Conservation (phyloP, 495 filamentous ascomycete genomes). For the Evernia prunastri region DNA sequence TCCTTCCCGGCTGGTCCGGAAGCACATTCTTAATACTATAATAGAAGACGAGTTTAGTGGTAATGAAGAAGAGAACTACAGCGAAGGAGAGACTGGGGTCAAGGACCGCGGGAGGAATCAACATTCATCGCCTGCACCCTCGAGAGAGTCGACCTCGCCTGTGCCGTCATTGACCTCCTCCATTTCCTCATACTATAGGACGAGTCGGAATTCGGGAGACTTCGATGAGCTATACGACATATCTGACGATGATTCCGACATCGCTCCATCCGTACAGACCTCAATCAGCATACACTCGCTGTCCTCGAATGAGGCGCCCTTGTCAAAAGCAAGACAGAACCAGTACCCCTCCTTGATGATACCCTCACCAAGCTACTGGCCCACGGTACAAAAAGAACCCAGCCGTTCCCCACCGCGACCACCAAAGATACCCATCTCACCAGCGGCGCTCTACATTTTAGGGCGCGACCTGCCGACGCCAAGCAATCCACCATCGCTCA, state of each 20-base stretch:
- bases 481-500: constrained; percentile 80
- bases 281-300: constrained; percentile 38
- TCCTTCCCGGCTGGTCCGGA: constrained; percentile 65
- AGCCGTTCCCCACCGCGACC: constrained; percentile 63
- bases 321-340: constrained; percentile 40
- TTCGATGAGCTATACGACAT: constrained; percentile 86
- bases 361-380: constrained; percentile 56
- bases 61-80: constrained; percentile 26
- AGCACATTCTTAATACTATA: constrained; percentile 76
- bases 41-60: constrained; percentile 60
- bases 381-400: constrained; percentile 48
- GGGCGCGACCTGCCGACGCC: constrained; percentile 59
- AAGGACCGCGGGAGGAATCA: constrained; percentile 19
- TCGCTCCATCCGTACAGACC: constrained; percentile 36
- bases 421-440: constrained; percentile 69
- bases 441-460: constrained; percentile 61
- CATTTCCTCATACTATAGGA: constrained; percentile 35
- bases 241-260: constrained; percentile 61
- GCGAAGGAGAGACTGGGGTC: constrained; percentile 20
- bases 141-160: constrained; percentile 41
- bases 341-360: constrained; percentile 67
- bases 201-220: constrained; percentile 49
- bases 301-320: constrained; percentile 36
- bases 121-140: constrained; percentile 39
- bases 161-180: constrained; percentile 45